Evolutionary conservation across 2,329 filamentous ascomycete species (phyloP), one percentile per base, ranked within the genome.

Genomic region (Septoria petroselini): DNA sequence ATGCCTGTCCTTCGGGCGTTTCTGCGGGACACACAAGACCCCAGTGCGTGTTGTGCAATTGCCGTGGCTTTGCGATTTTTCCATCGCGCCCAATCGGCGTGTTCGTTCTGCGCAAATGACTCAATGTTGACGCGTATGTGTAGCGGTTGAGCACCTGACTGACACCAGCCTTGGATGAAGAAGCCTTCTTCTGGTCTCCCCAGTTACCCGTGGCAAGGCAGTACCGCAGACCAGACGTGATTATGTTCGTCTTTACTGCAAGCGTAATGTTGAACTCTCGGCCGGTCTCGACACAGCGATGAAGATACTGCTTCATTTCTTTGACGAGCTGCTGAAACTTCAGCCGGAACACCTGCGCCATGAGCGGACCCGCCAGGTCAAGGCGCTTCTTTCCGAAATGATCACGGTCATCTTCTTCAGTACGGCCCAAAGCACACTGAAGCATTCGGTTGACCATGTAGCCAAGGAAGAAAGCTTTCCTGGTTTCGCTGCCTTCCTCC

Each of bases 101-200:
- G 70, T 98, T 98, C 45, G 94, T 98, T 65, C 93, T 85, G 63
- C 94, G 85, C 72, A 98, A 80, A 84, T 98, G 94, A 14, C 93
- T 98, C 35, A 98, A 73, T 0, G 91, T 97, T 33, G 94, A 98
- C 12, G 93, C 84, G 66, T 96, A 98, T 0, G 94, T 97, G 69
- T 97, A 98, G 68, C 93, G 83, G 75, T 96, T 98, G 65, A 98
- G 74, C 72, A 98, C 94, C 73, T 98, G 93, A 40, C 91, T 97
- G 39, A 98, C 93, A 78, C 93, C 94, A 39, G 93, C 93, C 58
- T 94, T 97, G 1, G 91, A 88, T 61, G 86, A 91, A 62, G 88
- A 87, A 15, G 93, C 91, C 76, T 97, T 98, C 80, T 97, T 98
- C 75, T 98, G 93, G 60, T 98, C 93, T 65, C 93, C 94, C 94